Evolutionary conservation across 169 alveolate genomes (phyloP).

Genomic region (Cryptosporidium felis): DNA sequence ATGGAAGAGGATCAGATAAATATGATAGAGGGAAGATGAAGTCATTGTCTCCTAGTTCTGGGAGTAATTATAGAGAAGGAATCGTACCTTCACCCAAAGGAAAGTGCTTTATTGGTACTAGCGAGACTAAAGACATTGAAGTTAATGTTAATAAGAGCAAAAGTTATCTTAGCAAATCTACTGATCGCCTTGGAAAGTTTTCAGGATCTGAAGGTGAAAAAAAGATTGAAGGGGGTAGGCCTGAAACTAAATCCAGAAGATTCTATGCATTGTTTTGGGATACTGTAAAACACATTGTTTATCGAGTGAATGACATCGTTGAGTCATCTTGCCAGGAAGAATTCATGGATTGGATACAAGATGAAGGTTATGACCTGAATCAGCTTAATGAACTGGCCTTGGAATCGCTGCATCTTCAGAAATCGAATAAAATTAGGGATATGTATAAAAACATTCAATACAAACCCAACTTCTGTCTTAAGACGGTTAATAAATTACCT

Average conservation of each 20-base stretch:
- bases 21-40: conserved; percentile 21
- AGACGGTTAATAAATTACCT: conserved; percentile 44
- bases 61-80: no score
- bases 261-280: conserved; percentile 72
- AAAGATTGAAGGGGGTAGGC: no score
- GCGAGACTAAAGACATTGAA: no score
- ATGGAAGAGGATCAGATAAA: neutral
- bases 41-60: conserved; percentile 46
- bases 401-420: conserved; percentile 28
- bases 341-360: conserved; percentile 39
- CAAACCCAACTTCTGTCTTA: conserved; percentile 64
- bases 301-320: conserved; percentile 52
- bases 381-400: conserved; percentile 29
- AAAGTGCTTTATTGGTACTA: no score
- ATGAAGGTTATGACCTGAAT: conserved; percentile 25
- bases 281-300: conserved; percentile 65
- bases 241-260: neutral
- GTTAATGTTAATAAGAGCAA: no score
- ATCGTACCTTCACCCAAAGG: no score
- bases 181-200: no score
- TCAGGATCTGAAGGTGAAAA: no score
- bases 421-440: neutral
- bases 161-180: no score
- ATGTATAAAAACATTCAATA: conserved; percentile 20
- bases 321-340: conserved; percentile 3